phyloP scores from a whole-genome alignment of 2,329 filamentous ascomycete genomes.

The Penicillium sp. region DNA sequence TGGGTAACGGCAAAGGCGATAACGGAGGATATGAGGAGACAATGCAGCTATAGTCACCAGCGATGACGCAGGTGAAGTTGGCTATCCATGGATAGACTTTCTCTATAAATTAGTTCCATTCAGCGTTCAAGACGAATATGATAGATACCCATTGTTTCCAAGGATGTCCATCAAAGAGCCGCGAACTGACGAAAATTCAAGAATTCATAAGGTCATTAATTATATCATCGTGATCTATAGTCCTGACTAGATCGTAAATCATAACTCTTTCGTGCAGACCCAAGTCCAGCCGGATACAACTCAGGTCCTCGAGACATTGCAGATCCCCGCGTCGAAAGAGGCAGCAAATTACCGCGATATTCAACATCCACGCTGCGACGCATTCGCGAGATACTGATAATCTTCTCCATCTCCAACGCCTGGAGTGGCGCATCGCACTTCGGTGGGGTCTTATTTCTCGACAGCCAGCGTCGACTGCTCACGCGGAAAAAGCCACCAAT shows the following conservation, averaged over 20 bases:
- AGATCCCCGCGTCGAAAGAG: slow-evolving; percentile 29
- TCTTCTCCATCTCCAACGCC: slow-evolving; percentile 30
- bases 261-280: slow-evolving; percentile 16
- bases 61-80: neutral
- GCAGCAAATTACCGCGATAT: slow-evolving; percentile 28
- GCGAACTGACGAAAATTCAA: no score
- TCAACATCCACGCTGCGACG: slow-evolving; percentile 28
- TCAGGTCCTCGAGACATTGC: slow-evolving; percentile 9
- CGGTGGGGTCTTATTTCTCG: slow-evolving; percentile 5
- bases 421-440: slow-evolving; percentile 8
- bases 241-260: slow-evolving; percentile 19
- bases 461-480: slow-evolving; percentile 29
- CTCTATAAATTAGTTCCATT: neutral
- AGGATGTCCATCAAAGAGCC: no score
- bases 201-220: slow-evolving; percentile 3
- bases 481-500: slow-evolving; percentile 36
- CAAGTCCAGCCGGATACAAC: slow-evolving; percentile 12
- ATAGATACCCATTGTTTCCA: no score
- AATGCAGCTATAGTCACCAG: slow-evolving; percentile 6
- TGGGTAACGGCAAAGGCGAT: slow-evolving; percentile 19
- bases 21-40: slow-evolving; percentile 4
- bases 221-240: slow-evolving; percentile 19
- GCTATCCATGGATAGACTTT: no score
- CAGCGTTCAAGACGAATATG: neutral
- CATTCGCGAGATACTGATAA: slow-evolving; percentile 25